These are phyloP conservation scores for Penicillium daleae DNA, from an alignment of 495 filamentous ascomycete species.

Conservation along the genomic window DNA sequence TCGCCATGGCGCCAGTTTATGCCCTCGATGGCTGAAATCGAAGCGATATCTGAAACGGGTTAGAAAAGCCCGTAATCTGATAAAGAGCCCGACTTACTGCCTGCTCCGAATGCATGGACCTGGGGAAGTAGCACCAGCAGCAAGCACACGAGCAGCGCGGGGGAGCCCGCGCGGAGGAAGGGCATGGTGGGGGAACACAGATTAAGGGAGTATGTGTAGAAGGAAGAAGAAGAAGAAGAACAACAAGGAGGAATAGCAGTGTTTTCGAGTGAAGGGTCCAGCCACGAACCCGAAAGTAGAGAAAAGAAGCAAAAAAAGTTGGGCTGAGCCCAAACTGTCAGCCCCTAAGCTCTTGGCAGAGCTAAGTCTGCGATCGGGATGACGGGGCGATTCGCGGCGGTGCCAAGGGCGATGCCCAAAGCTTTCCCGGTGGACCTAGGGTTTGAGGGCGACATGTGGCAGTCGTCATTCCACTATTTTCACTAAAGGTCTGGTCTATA, in stretches of 20 bases:
- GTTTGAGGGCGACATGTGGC: not conserved
- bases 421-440: not conserved
- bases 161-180: conserved; percentile 35
- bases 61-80: not conserved
- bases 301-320: conserved; percentile 2
- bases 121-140: conserved; percentile 61
- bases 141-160: conserved; percentile 54
- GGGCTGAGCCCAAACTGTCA: conserved; percentile 1
- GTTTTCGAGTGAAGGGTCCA: too few relatives aligned
- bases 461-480: not conserved
- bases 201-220: not conserved
- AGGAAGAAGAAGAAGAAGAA: not conserved
- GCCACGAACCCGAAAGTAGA: too few relatives aligned
- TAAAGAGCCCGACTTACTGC: conserved; percentile 53
- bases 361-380: not conserved
- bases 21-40: conserved; percentile 90
- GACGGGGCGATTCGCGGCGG: not conserved
- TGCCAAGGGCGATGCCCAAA: not conserved
- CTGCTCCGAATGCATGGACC: conserved; percentile 82
- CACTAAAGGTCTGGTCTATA: not conserved
- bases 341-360: conserved; percentile 4
- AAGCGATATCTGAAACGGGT: conserved; percentile 69
- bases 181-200: conserved; percentile 29
- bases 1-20: conserved; percentile 98
- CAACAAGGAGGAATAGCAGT: too few relatives aligned